phyloP scores from a whole-genome alignment of 768 basidiomycete species.

The Termitomyces sp. region DNA sequence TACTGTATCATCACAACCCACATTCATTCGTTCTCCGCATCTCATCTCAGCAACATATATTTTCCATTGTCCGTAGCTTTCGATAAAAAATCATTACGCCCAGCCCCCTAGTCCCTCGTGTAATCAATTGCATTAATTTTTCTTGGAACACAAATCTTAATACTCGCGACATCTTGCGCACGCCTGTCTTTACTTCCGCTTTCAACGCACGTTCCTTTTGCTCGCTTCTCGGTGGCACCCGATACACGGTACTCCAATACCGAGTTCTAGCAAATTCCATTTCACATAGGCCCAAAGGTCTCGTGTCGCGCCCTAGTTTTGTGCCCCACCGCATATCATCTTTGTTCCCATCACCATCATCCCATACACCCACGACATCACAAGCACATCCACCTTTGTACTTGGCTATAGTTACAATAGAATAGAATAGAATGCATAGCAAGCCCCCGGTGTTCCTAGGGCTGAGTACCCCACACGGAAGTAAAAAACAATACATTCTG shows the following conservation, averaged over 20 bases:
- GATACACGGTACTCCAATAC: neutral
- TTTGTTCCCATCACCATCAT: neutral
- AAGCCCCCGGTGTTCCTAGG: too few relatives aligned
- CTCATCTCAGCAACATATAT: constrained; percentile 19
- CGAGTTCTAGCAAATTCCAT: neutral
- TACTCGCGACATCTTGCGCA: neutral
- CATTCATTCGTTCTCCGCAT: neutral
- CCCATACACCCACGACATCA: neutral
- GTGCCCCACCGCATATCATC: neutral
- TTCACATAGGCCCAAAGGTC: neutral
- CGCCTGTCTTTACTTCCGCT: neutral
- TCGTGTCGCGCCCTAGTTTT: neutral
- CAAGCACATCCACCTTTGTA: neutral
- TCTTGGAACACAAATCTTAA: neutral
- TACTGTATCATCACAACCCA: constrained; percentile 6
- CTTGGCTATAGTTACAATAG: neutral
- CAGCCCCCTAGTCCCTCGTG: neutral
- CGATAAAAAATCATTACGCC: constrained; percentile 8
- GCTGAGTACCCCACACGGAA: neutral
- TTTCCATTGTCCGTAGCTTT: constrained; percentile 13
- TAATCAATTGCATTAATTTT: constrained; percentile 2
- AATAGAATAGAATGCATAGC: too few relatives aligned
- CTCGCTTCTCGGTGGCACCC: neutral
- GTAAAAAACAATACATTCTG: neutral
- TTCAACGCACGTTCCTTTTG: neutral